Evolutionary conservation across 257 asterid genomes (phyloP).

Genomic region (Solanum pinnatisectum): DNA sequence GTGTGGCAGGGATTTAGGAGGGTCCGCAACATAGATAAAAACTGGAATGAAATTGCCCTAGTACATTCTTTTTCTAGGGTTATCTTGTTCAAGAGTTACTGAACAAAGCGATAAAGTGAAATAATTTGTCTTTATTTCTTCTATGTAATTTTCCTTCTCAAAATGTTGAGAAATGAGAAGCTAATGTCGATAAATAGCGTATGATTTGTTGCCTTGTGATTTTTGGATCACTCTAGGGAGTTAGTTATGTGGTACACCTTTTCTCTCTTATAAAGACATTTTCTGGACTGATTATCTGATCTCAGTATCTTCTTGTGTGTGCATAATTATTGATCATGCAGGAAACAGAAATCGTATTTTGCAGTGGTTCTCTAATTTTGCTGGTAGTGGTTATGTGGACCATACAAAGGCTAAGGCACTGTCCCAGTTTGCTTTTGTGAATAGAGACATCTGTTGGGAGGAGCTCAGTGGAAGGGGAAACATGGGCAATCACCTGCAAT

Average conservation of each 20-base stretch:
- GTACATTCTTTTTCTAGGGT: background rate
- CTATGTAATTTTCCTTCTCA: background rate
- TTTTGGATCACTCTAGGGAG: background rate
- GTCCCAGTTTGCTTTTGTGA: constrained; percentile 81
- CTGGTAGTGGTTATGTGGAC: constrained; percentile 39
- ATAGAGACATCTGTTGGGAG: constrained; percentile 96
- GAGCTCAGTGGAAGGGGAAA: constrained; percentile 96
- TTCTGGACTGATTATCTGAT: background rate
- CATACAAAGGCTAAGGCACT: constrained; percentile 86
- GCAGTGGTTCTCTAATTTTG: constrained; percentile 86
- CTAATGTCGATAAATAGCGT: background rate
- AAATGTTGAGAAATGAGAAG: background rate
- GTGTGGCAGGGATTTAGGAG: background rate
- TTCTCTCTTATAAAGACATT: background rate
- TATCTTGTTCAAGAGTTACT: background rate
- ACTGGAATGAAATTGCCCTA: background rate
- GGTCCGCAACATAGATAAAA: background rate
- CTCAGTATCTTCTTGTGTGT: background rate
- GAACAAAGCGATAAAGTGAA: background rate
- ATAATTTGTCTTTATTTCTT: background rate
- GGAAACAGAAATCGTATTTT: constrained; percentile 62
- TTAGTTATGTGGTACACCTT: background rate
- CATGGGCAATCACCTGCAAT: constrained; percentile 99
- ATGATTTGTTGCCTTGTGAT: background rate
- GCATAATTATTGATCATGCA: constrained; percentile 20